Conservation (phyloP, 495 filamentous ascomycete species). For the Xylaria bambusicola region DNA sequence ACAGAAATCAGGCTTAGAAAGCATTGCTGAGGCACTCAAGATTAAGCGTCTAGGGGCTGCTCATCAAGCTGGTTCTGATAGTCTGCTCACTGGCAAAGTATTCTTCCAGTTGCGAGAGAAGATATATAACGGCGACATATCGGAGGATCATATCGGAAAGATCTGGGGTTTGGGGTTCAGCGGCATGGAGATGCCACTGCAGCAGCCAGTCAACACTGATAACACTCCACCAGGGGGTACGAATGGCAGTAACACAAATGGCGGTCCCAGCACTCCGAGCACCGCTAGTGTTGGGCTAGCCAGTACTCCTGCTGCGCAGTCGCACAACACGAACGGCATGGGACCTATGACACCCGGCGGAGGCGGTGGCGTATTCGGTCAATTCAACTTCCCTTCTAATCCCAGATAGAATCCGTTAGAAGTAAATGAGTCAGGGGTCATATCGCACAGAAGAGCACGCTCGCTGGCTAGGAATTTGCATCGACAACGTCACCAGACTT, state of each 20-base stretch:
- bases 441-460: neutral
- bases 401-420: conserved; percentile 30
- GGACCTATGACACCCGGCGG: conserved; percentile 70
- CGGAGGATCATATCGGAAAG: conserved; percentile 75
- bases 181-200: conserved; percentile 53
- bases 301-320: conserved; percentile 61
- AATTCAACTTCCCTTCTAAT: conserved; percentile 51
- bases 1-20: conserved; percentile 84
- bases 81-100: conserved; percentile 86
- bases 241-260: conserved; percentile 54
- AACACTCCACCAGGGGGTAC: conserved; percentile 46
- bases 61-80: conserved; percentile 91
- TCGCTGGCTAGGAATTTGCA: conserved; percentile 10
- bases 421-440: conserved; percentile 7
- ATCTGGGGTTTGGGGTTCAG: conserved; percentile 77
- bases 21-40: conserved; percentile 89
- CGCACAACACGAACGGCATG: conserved; percentile 56
- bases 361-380: conserved; percentile 63
- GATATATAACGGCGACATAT: conserved; percentile 81
- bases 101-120: conserved; percentile 86
- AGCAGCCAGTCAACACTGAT: conserved; percentile 28
- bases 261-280: conserved; percentile 75
- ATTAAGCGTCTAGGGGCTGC: conserved; percentile 81
- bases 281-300: conserved; percentile 53
- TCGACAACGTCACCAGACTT: neutral